These are phyloP conservation scores for Ceratocystis diversiconidia DNA, from an alignment of 2,329 filamentous ascomycete genomes.

Conservation along the genomic window DNA sequence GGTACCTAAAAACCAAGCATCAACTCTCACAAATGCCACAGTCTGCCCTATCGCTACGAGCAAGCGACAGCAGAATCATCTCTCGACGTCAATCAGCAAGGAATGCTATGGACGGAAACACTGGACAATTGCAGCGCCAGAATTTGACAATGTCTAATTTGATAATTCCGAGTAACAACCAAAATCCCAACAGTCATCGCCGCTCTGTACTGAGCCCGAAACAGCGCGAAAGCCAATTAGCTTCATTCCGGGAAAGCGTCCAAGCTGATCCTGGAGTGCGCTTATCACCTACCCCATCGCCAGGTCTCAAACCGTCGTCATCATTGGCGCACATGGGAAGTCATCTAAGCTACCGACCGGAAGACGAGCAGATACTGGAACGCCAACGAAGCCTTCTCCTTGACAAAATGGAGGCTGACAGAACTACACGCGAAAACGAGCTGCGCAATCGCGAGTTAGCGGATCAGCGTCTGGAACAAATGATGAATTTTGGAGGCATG, in stretches of 20 bases:
- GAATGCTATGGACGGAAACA: constrained; percentile 30
- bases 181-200: constrained; percentile 41
- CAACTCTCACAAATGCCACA: constrained; percentile 25
- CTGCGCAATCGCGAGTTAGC: constrained; percentile 41
- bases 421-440: constrained; percentile 44
- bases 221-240: constrained; percentile 44
- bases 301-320: constrained; percentile 8
- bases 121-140: constrained; percentile 42
- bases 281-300: neutral
- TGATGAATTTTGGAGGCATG: constrained; percentile 63
- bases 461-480: constrained; percentile 53
- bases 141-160: constrained; percentile 28
- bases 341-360: constrained; percentile 23
- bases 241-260: constrained; percentile 52
- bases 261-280: constrained; percentile 34
- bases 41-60: constrained; percentile 14
- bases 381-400: constrained; percentile 42
- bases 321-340: constrained; percentile 5
- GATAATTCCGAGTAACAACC: constrained; percentile 30
- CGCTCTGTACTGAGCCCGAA: constrained; percentile 30
- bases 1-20: constrained; percentile 38
- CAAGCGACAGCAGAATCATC: neutral
- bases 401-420: constrained; percentile 48
- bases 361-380: constrained; percentile 33
- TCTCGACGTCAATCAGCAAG: neutral